Evolutionary conservation across 2,329 filamentous ascomycete genomes (phyloP), one percentile per base, ranked within the genome.

Genomic region (Penicillium italicum): DNA sequence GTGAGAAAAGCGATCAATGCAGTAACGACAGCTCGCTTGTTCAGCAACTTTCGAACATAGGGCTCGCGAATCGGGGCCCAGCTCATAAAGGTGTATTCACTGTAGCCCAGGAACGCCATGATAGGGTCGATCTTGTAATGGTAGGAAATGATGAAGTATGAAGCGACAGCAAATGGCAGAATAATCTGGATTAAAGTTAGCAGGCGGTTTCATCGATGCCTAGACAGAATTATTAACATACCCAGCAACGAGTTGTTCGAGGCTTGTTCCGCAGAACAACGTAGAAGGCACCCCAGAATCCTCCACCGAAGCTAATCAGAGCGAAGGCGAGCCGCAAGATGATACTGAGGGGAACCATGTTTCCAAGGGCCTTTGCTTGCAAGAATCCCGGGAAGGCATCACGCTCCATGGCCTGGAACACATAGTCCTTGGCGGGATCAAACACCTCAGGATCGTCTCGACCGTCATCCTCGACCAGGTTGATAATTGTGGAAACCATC

Each of bases 401-500:
- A 53, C 95, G 85, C 77, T 99, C 95, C 94, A 99, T 99, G 33
- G 95, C 95, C 76, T 99, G 95, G 74, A 97, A 99, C 60, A 97
- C 94, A 72, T 97, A 99, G 77, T 99, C 94, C 79, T 99, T 99
- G 52, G 94, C 94, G 20, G 90, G 86, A 71, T 97, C 94, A 67
- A 99, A 99, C 12, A 99, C 89, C 73, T 99, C 94, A 0, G 94
- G 94, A 70, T 99, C 94, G 67, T 97, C 94, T 65, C 94, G 86
- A 43, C 91, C 90, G 62, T 91, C 87, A 64, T 93, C 88, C 75
- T 99, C 94, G 60, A 99, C 95, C 14, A 90, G 85, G 20, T 86
- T 82, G 37, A 91, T 95, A 57, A 97, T 92, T 24, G 92, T 87
- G 52, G 89, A 83, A 0, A 93, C 88, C 69, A 97, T 96, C 33